Conservation (phyloP, 164 flowering plant genomes). For the Warburgia ugandensis region DNA sequence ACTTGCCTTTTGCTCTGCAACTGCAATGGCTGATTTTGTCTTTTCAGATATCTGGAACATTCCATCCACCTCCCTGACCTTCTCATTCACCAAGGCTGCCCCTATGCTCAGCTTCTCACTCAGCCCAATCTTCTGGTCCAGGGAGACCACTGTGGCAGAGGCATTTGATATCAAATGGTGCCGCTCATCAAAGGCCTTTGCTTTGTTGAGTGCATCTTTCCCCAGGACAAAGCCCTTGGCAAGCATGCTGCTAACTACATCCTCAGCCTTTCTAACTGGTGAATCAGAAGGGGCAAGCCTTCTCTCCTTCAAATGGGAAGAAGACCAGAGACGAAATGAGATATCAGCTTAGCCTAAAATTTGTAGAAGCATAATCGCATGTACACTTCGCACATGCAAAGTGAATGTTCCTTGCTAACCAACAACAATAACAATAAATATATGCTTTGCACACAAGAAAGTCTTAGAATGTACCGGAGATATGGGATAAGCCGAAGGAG, state of each 20-base stretch:
- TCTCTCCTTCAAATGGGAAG: conserved; percentile 20
- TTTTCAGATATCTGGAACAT: conserved; percentile 53
- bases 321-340: neutral
- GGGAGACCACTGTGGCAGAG: conserved; percentile 55
- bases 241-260: conserved; percentile 73
- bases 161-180: conserved; percentile 56
- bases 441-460: no score
- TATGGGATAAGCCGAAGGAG: conserved; percentile 43
- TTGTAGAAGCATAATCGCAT: no score
- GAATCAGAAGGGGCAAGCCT: conserved; percentile 17
- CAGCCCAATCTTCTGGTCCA: conserved; percentile 54
- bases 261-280: conserved; percentile 61
- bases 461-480: conserved; percentile 37
- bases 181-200: conserved; percentile 59
- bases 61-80: conserved; percentile 62
- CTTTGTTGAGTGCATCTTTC: conserved; percentile 71
- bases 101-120: conserved; percentile 58
- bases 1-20: conserved; percentile 64
- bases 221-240: conserved; percentile 77
- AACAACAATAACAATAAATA: no score
- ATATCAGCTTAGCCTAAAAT: no score
- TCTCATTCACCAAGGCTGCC: conserved; percentile 50
- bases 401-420: no score
- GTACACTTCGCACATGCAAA: no score
- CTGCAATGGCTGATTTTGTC: conserved; percentile 52